phyloP scores from a whole-genome alignment of 2,329 filamentous ascomycete genomes.

The Xylariaceae sp. region DNA sequence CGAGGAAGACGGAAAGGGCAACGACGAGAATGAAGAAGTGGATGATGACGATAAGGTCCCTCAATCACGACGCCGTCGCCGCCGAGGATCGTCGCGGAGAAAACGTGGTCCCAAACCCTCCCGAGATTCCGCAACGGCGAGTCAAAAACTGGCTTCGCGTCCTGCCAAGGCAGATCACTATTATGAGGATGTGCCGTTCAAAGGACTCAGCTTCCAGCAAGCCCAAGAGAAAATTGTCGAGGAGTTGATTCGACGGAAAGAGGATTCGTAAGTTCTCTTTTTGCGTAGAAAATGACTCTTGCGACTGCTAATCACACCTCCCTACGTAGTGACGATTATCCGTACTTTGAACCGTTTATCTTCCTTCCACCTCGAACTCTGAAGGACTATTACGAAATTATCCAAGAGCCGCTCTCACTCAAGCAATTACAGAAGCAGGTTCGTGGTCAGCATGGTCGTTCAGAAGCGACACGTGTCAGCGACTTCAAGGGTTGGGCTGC shows the following conservation, averaged over 20 bases:
- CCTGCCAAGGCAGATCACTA: slow-evolving; percentile 45
- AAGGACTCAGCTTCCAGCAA: slow-evolving; percentile 71
- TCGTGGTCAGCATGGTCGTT: slow-evolving; percentile 64
- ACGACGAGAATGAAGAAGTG: slow-evolving; percentile 21
- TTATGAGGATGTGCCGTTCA: slow-evolving; percentile 56
- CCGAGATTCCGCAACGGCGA: slow-evolving; percentile 26
- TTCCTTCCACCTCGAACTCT: slow-evolving; percentile 69
- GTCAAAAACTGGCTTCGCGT: slow-evolving; percentile 30
- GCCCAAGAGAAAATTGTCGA: slow-evolving; percentile 81
- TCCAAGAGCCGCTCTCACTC: slow-evolving; percentile 74
- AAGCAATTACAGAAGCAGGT: slow-evolving; percentile 72
- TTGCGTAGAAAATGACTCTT: background rate
- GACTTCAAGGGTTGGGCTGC: slow-evolving; percentile 78
- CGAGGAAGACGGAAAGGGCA: slow-evolving; percentile 12
- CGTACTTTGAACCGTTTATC: slow-evolving; percentile 67
- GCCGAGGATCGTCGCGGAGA: slow-evolving; percentile 27
- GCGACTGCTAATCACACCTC: slow-evolving; percentile 10
- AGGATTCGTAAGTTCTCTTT: slow-evolving; percentile 52
- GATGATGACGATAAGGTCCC: slow-evolving; percentile 23
- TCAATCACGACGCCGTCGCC: slow-evolving; percentile 13
- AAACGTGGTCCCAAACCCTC: slow-evolving; percentile 34
- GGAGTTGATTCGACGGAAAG: slow-evolving; percentile 64
- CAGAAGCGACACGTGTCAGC: slow-evolving; percentile 55
- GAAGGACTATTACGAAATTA: slow-evolving; percentile 82
- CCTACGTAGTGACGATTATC: slow-evolving; percentile 58